Evolutionary conservation across 2,329 filamentous ascomycete species (phyloP).

Genomic region (Fusarium musae): DNA sequence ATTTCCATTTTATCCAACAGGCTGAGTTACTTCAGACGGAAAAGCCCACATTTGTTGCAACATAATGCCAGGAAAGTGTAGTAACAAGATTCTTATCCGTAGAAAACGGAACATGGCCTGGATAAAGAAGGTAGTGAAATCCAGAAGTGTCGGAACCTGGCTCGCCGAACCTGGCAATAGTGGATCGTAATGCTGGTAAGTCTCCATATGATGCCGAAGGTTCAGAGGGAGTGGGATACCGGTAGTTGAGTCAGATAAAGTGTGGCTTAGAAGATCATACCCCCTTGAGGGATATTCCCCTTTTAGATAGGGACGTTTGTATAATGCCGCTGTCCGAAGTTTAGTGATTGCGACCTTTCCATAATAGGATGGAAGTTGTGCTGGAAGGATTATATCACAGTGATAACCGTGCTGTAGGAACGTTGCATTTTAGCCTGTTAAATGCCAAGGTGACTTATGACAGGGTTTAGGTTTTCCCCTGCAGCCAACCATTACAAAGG

Average conservation of each 20-base stretch:
- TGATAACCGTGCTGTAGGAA: background rate
- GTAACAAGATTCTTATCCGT: conserved; percentile 5
- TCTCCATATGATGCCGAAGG: background rate
- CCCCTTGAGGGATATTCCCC: background rate
- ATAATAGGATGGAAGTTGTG: background rate
- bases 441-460: background rate
- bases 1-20: conserved; percentile 4
- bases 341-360: background rate
- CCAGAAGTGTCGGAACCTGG: conserved; percentile 7
- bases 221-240: background rate
- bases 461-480: background rate
- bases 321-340: background rate
- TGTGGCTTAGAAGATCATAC: background rate
- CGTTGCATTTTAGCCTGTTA: background rate
- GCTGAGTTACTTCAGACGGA: conserved; percentile 3
- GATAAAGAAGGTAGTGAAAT: conserved; percentile 13
- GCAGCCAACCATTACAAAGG: background rate
- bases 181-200: background rate
- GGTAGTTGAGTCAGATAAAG: conserved; percentile 7
- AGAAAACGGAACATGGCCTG: background rate
- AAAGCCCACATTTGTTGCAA: background rate
- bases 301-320: background rate
- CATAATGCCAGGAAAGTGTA: background rate
- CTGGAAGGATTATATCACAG: background rate
- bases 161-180: conserved; percentile 5